Conservation (phyloP, 2,329 filamentous ascomycete species). For the Xylaria sp. region DNA sequence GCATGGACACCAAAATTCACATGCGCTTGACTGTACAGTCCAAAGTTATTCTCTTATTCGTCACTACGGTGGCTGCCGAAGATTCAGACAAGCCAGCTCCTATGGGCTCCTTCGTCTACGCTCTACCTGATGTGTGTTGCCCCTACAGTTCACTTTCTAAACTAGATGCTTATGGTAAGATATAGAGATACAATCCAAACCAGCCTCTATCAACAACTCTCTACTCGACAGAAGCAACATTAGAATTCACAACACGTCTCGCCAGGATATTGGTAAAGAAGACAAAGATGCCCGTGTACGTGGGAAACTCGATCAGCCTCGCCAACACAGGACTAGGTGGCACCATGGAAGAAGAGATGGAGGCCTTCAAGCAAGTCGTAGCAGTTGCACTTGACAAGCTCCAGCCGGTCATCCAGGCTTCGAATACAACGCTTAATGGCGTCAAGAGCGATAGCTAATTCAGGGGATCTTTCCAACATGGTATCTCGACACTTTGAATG, state of each 20-base stretch:
- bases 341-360: slow-evolving; percentile 92
- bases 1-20: slow-evolving; percentile 70
- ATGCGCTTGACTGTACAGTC: slow-evolving; percentile 67
- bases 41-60: slow-evolving; percentile 68
- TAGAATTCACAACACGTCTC: slow-evolving; percentile 88
- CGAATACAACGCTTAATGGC: slow-evolving; percentile 9
- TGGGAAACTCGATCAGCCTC: slow-evolving; percentile 87
- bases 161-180: slow-evolving; percentile 10
- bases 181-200: slow-evolving; percentile 61
- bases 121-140: slow-evolving; percentile 81
- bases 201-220: slow-evolving; percentile 82
- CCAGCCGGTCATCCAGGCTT: slow-evolving; percentile 46
- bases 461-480: neutral
- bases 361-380: slow-evolving; percentile 80
- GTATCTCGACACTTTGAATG: neutral
- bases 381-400: slow-evolving; percentile 71
- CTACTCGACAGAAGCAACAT: slow-evolving; percentile 76
- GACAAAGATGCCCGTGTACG: slow-evolving; percentile 81
- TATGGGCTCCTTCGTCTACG: slow-evolving; percentile 93
- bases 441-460: neutral
- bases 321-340: slow-evolving; percentile 78
- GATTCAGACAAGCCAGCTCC: slow-evolving; percentile 61
- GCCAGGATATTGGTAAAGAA: slow-evolving; percentile 84
- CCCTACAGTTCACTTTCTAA: neutral
- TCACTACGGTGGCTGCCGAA: slow-evolving; percentile 67